Conservation (phyloP, 495 filamentous ascomycete genomes). For the Filosporella fistucella region DNA sequence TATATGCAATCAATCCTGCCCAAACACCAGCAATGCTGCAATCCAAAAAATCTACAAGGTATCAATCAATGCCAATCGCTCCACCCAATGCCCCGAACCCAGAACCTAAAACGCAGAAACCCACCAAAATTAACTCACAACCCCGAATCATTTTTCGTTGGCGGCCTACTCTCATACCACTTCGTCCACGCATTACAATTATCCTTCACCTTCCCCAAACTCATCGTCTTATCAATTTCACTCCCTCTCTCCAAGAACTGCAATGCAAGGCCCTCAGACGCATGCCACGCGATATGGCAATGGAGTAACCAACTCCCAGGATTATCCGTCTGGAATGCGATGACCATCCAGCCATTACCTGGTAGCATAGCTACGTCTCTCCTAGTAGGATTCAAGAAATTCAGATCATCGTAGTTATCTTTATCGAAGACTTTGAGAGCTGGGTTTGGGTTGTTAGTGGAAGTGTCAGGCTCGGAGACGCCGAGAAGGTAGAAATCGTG, state of each 20-base stretch:
- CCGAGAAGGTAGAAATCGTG: slow-evolving; percentile 43
- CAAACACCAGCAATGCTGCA: too few relatives aligned
- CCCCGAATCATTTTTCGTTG: slow-evolving; percentile 12
- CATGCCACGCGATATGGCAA: slow-evolving; percentile 53
- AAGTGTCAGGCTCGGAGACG: too few relatives aligned
- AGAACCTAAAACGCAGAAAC: too few relatives aligned
- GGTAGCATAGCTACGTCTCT: slow-evolving; percentile 52
- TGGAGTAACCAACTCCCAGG: slow-evolving; percentile 39
- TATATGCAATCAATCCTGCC: too few relatives aligned
- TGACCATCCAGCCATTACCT: slow-evolving; percentile 35
- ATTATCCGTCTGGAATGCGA: slow-evolving; percentile 49
- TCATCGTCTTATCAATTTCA: slow-evolving; percentile 23
- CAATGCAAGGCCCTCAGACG: slow-evolving; percentile 52
- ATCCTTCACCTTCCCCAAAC: neutral
- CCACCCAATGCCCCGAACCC: too few relatives aligned
- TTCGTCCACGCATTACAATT: slow-evolving; percentile 5
- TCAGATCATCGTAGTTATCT: too few relatives aligned
- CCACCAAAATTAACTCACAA: too few relatives aligned
- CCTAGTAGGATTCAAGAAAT: slow-evolving; percentile 43
- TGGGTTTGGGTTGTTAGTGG: too few relatives aligned
- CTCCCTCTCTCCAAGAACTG: slow-evolving; percentile 43
- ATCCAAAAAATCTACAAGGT: too few relatives aligned
- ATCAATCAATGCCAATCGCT: too few relatives aligned
- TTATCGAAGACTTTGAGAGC: too few relatives aligned
- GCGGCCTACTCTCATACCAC: slow-evolving; percentile 1